Conservation (phyloP, 2,329 filamentous ascomycete genomes). For the Bimuria novae-zelandiae region DNA sequence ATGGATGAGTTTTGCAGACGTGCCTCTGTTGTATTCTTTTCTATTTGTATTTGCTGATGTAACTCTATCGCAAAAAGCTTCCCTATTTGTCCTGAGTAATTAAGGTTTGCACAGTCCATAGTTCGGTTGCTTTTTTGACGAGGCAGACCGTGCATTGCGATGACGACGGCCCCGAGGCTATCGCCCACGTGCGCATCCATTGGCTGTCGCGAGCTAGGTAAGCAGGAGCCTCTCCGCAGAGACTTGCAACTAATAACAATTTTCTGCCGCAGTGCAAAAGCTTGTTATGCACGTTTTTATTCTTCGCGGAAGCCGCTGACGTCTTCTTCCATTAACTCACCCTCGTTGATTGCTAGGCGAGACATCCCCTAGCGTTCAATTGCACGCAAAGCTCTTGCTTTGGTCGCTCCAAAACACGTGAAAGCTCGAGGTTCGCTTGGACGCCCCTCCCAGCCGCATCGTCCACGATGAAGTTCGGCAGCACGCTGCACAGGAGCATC, state of each 20-base stretch:
- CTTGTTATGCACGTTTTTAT: no score
- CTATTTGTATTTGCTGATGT: neutral
- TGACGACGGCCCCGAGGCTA: conserved; percentile 7
- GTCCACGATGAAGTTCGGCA: conserved; percentile 84
- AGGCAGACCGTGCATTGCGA: conserved; percentile 10
- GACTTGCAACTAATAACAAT: no score
- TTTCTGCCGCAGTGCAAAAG: neutral
- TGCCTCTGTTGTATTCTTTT: neutral
- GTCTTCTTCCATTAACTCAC: neutral
- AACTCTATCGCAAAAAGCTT: no score
- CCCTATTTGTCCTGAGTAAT: no score
- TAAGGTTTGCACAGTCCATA: neutral
- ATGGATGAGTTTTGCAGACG: neutral
- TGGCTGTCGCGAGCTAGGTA: conserved; percentile 11
- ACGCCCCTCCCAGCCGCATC: neutral
- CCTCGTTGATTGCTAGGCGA: neutral
- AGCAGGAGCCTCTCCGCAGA: conserved; percentile 11
- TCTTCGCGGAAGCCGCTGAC: neutral
- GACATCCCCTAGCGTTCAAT: neutral
- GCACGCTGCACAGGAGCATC: conserved; percentile 77
- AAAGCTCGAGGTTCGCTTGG: neutral
- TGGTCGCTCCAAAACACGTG: no score
- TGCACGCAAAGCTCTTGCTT: neutral
- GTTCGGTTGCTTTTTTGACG: neutral
- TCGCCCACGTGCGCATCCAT: conserved; percentile 16